Evolutionary conservation across 129 eudicot species (phyloP), one percentile per base, ranked within the genome.

Genomic region (carrot (Daucus carota)): DNA sequence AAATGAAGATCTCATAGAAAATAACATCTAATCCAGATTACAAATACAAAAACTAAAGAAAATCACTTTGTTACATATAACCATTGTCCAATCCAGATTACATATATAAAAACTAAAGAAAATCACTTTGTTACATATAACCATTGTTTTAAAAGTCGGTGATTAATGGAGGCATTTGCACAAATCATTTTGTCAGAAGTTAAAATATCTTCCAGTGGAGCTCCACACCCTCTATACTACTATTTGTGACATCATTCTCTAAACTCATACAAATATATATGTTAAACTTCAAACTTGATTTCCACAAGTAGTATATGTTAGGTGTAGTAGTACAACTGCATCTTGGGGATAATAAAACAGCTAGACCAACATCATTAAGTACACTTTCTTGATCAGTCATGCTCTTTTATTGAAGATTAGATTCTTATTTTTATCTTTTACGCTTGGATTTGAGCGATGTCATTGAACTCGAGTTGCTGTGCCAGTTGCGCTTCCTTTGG

Each of bases 401-500:
- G 47, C 32, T 72, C 54, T 29, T 63, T 29, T 29, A 63, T 43
- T 22, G 59, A 26, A 42, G n/a, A 24, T 20, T n/a, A 71, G 29
- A 42, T 42, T 43, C 22, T 24, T 43, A 13, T 1, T 12, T 42
- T 38, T 72, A 72, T 28, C 75, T 31, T 72, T 72, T 72, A 26
- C 75, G 75, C 57, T 72, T 72, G 9, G 75, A 26, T 32, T 72
- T 72, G 75, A 72, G 75, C 46, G 75, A 47, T 13, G 75, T 72
- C 54, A 72, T 15, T n/a, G 75, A 72, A 43, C n/a, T 14, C 10
- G 75, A 72, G 36, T 72, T 72, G 75, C 57, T 72, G 57, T 72
- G 75, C 75, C 75, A 72, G 54, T 72, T 72, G 34, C 75, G 54
- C 54, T 72, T 72, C 57, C 75, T 28, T 43, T 72, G 75, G 57